Percentiles rank a stretch among this genome's conserved stretches.
phyloP scores from a whole-genome alignment of 2,329 filamentous ascomycete species.

The Stemphylium vesicarium region DNA sequence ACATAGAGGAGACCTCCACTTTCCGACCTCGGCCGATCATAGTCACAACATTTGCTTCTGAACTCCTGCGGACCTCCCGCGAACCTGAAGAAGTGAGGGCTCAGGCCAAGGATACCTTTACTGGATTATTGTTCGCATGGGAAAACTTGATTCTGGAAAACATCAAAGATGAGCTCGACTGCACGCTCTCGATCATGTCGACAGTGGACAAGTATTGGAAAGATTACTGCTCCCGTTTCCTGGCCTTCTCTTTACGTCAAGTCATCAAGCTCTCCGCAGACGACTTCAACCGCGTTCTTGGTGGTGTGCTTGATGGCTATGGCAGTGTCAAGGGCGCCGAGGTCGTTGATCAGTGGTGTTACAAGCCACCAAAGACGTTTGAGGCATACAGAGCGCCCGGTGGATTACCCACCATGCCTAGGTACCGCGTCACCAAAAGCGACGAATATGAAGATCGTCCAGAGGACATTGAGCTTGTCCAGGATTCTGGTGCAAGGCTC shows the following conservation, averaged over 20 bases:
- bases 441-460: constrained; percentile 34
- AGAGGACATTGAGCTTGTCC: constrained; percentile 37
- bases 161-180: constrained; percentile 37
- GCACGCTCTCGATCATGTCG: constrained; percentile 42
- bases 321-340: constrained; percentile 56
- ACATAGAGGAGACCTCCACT: constrained; percentile 29
- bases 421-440: constrained; percentile 29
- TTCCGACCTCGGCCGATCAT: constrained; percentile 38
- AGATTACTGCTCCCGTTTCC: constrained; percentile 39
- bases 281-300: constrained; percentile 61
- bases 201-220: constrained; percentile 36
- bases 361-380: constrained; percentile 26
- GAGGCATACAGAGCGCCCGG: constrained; percentile 40
- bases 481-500: constrained; percentile 36
- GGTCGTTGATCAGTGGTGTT: constrained; percentile 57
- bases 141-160: constrained; percentile 32
- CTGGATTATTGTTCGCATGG: constrained; percentile 41
- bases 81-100: constrained; percentile 12
- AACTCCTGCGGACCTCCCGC: constrained; percentile 34
- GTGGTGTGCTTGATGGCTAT: constrained; percentile 59
- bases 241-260: constrained; percentile 35
- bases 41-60: constrained; percentile 39
- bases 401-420: constrained; percentile 42
- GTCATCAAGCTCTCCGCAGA: constrained; percentile 36
- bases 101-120: constrained; percentile 34